These are phyloP conservation scores for Arachis hypogaea DNA, from an alignment of 306 rosid genomes.

Conservation along the genomic window DNA sequence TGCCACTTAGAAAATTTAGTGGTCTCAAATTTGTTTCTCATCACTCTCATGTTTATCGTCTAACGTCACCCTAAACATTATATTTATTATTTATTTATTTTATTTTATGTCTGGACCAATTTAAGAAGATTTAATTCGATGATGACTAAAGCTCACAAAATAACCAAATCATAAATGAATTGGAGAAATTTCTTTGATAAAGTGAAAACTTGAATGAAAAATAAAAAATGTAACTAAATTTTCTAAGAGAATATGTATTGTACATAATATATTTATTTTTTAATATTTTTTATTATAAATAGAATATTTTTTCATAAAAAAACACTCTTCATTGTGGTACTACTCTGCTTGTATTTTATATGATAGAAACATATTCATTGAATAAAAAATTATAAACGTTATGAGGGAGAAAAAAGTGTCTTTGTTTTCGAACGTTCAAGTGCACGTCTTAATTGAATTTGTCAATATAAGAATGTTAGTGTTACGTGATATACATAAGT, in stretches of 20 bases:
- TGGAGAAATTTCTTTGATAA: no score
- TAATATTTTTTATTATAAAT: no score
- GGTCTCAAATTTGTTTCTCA: background rate
- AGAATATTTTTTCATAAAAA: no score
- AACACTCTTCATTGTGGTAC: no score
- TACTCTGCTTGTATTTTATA: no score
- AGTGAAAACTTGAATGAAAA: no score
- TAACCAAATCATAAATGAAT: background rate
- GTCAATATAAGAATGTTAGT: background rate
- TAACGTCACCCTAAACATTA: constrained; percentile 26
- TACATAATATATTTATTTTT: no score
- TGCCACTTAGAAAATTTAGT: constrained; percentile 17
- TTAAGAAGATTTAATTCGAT: background rate
- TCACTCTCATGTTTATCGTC: constrained; percentile 1
- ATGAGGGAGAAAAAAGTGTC: no score
- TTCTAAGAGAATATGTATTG: no score
- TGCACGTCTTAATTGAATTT: background rate
- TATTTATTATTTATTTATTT: background rate
- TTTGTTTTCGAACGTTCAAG: background rate
- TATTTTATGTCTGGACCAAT: no score
- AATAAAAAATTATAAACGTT: background rate
- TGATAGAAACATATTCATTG: no score
- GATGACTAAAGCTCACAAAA: background rate
- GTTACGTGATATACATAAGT: background rate
- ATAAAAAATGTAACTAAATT: no score